Evolutionary conservation across 1,284 basidiomycete species (phyloP).

Genomic region (Schizophyllum commune): DNA sequence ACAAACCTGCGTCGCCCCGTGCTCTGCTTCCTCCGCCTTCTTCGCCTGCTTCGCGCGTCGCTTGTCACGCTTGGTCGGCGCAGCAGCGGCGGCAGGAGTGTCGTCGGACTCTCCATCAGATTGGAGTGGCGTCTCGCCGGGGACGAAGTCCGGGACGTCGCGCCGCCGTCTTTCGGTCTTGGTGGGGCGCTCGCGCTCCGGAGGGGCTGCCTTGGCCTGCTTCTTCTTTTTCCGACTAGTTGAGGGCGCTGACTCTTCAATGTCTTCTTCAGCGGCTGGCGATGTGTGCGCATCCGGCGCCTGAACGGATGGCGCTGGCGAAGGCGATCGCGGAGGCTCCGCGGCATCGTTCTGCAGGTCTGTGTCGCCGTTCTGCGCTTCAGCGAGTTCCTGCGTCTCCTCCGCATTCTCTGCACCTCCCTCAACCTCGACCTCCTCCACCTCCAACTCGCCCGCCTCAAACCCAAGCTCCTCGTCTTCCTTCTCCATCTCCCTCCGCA

Average conservation of each 20-base stretch:
- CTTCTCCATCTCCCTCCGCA: slow-evolving; percentile 67
- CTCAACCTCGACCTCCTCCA: slow-evolving; percentile 15
- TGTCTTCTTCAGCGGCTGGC: slow-evolving; percentile 1
- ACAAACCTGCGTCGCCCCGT: slow-evolving; percentile 17
- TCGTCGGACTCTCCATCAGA: slow-evolving; percentile 11
- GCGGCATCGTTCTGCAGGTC: neutral
- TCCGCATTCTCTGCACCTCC: neutral
- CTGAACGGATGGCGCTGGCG: neutral
- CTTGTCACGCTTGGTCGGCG: slow-evolving; percentile 74
- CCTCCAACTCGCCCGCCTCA: slow-evolving; percentile 19
- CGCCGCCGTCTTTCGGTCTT: slow-evolving; percentile 16
- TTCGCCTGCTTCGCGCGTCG: slow-evolving; percentile 71
- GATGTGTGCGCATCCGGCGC: neutral
- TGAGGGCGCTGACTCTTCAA: neutral
- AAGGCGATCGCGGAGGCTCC: neutral
- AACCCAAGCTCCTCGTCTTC: slow-evolving; percentile 68
- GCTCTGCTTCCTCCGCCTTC: slow-evolving; percentile 50
- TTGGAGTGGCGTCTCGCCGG: slow-evolving; percentile 4
- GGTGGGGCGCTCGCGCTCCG: slow-evolving; percentile 13
- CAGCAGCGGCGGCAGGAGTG: slow-evolving; percentile 4
- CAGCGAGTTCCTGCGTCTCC: neutral
- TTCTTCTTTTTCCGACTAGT: slow-evolving; percentile 14
- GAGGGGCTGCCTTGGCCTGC: slow-evolving; percentile 8
- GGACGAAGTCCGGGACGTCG: neutral
- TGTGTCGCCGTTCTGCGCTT: neutral